Evolutionary conservation across 768 basidiomycete genomes (phyloP).

Genomic region (Mrakia gelida): DNA sequence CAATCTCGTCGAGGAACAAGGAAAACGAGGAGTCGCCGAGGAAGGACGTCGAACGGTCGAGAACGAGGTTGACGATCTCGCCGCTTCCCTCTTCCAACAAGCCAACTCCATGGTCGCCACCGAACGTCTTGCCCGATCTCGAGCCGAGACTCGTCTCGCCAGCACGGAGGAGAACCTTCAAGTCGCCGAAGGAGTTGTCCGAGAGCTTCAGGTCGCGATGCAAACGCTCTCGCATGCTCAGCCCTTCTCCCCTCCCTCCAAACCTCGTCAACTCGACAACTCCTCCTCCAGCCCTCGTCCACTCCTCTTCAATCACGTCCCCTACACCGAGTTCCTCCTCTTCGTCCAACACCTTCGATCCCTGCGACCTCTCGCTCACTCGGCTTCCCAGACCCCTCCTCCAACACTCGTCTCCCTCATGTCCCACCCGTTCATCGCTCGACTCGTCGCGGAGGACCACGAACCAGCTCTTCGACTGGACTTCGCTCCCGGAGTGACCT

Average conservation of each 20-base stretch:
- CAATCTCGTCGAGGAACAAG: slow-evolving; percentile 89
- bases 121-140: slow-evolving; percentile 64
- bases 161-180: slow-evolving; percentile 71
- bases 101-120: slow-evolving; percentile 98
- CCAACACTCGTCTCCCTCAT: slow-evolving; percentile 51
- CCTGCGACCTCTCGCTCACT: slow-evolving; percentile 58
- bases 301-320: slow-evolving; percentile 56
- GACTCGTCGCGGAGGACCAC: slow-evolving; percentile 76
- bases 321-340: slow-evolving; percentile 72
- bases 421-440: slow-evolving; percentile 68
- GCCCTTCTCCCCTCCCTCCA: not conserved
- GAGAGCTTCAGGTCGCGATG: slow-evolving; percentile 78
- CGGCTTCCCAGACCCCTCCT: slow-evolving; percentile 48
- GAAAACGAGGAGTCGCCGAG: slow-evolving; percentile 84
- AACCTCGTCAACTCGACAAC: not conserved
- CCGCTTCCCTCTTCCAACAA: slow-evolving; percentile 73
- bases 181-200: slow-evolving; percentile 80
- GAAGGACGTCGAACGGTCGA: slow-evolving; percentile 76
- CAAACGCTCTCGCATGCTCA: slow-evolving; percentile 53
- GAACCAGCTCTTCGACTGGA: slow-evolving; percentile 91
- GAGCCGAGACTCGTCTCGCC: slow-evolving; percentile 68
- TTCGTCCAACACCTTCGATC: slow-evolving; percentile 73
- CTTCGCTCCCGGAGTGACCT: slow-evolving; percentile 87
- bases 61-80: slow-evolving; percentile 89
- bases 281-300: slow-evolving; percentile 4